Base-by-base conservation (phyloP, 2,329 filamentous ascomycete genomes). In the Aspergillus udagawae region DNA sequence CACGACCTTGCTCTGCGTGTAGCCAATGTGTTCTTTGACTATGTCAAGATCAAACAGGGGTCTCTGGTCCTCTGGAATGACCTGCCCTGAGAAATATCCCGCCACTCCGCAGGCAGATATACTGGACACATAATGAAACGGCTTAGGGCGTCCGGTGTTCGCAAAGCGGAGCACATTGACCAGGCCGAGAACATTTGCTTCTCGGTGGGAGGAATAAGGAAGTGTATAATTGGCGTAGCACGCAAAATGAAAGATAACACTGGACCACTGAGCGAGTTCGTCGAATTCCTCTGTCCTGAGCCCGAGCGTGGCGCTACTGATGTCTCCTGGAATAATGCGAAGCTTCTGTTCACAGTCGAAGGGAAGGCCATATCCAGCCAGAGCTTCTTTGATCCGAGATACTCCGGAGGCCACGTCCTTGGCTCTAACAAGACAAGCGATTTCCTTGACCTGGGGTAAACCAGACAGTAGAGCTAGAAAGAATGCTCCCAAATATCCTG, bases 1-100 rank as follows among this genome's bases (percentile, higher is more conserved):
- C 9, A 67, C 66, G 21, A 54, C 57, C 28, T 68, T 61, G 54
- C 63, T 68, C 5, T 56, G 56, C 0, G 60, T 51, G 25, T 68
- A 68, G 12, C 66, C 63, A 2, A 56, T 55, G 17, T 55, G 52
- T 8, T 60, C 41, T 10, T 49, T n/a, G 14, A 58, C 23, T 14
- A 51, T 45, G 1, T 55, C 32, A 6, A 38, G 47, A 9, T 53
- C 55, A 4, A 29, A 17, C 7, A 42, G 10, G 14, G 60, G 62
- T 3, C 47, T 28, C 32, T 56, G 38, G 25, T 61, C 55, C 28
- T 64, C 62, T 1, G 49, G 28, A 5, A 61, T 28, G 25, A 52
- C 35, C 14, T 45, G 49, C 2, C 53, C 49, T 5, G 17, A n/a
- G 2, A 62, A 9, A 29, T 51, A 12, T 17, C 59, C 53, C 1